Conservation (phyloP, 148 eudicot species). For the Persicaria tinctoria region DNA sequence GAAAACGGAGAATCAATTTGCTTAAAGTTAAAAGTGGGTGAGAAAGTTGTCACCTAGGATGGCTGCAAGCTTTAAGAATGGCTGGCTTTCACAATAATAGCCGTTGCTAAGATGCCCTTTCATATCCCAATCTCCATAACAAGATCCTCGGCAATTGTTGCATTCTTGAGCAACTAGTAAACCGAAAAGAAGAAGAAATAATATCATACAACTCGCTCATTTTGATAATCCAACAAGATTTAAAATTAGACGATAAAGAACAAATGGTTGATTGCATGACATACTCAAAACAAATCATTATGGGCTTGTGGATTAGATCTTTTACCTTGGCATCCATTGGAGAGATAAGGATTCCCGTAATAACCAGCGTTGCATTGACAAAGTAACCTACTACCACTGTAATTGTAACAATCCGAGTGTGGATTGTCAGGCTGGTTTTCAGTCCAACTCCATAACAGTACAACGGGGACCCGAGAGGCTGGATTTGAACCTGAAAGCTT, state of each 20-base stretch:
- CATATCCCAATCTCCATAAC: not conserved
- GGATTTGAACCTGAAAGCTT: not conserved
- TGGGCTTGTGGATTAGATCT: not conserved
- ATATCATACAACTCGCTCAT: too few relatives aligned
- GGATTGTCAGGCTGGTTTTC: too few relatives aligned
- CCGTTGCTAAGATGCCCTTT: not conserved
- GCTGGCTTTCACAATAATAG: not conserved
- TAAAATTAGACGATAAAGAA: too few relatives aligned
- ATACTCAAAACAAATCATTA: not conserved
- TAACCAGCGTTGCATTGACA: not conserved
- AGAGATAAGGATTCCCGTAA: not conserved
- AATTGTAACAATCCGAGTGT: too few relatives aligned
- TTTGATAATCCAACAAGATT: too few relatives aligned
- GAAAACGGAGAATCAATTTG: too few relatives aligned
- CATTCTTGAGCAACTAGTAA: not conserved
- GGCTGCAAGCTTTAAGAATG: not conserved
- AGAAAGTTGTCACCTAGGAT: not conserved
- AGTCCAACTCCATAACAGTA: not conserved
- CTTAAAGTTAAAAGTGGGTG: too few relatives aligned
- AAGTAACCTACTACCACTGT: too few relatives aligned
- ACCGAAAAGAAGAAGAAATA: not conserved
- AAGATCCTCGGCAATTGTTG: not conserved
- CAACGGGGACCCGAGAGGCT: not conserved
- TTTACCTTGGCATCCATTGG: not conserved
- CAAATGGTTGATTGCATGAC: not conserved